Conservation (phyloP, 495 filamentous ascomycete species). For the Copromyces sp. region DNA sequence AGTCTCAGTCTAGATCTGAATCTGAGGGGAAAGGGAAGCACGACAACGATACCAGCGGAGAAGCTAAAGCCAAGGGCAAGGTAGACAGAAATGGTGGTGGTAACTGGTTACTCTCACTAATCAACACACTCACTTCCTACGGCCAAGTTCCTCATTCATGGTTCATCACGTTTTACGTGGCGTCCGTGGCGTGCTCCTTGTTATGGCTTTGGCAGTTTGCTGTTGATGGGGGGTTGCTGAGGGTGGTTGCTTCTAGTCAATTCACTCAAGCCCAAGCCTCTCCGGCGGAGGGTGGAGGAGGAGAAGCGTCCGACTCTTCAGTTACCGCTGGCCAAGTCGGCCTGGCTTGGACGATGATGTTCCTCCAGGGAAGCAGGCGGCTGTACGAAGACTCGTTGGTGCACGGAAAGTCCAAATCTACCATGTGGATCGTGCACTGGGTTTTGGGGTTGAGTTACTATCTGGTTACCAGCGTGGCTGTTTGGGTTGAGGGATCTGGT, state of each 20-base stretch:
- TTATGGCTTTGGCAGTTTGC: slow-evolving; percentile 72
- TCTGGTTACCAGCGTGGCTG: slow-evolving; percentile 52
- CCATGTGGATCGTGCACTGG: slow-evolving; percentile 82
- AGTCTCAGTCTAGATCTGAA: neutral
- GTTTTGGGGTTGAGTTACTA: slow-evolving; percentile 72
- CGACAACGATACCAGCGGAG: neutral
- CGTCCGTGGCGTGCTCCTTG: slow-evolving; percentile 56
- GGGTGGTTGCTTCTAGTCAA: slow-evolving; percentile 29
- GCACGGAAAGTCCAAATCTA: slow-evolving; percentile 50
- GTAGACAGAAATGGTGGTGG: neutral
- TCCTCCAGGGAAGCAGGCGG: slow-evolving; percentile 62
- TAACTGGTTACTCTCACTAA: slow-evolving; percentile 14
- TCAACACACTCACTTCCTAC: slow-evolving; percentile 24
- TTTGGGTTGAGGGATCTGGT: slow-evolving; percentile 86
- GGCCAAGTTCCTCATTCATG: slow-evolving; percentile 70
- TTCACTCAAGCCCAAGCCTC: slow-evolving; percentile 1
- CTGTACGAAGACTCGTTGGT: slow-evolving; percentile 60
- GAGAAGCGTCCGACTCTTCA: neutral
- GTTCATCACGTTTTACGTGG: slow-evolving; percentile 80
- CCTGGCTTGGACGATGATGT: slow-evolving; percentile 59
- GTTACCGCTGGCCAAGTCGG: slow-evolving; percentile 53
- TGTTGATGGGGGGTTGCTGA: slow-evolving; percentile 41
- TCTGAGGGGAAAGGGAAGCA: neutral
- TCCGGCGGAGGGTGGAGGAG: neutral
- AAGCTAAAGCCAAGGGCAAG: neutral